phyloP scores from a whole-genome alignment of 495 filamentous ascomycete genomes.

The Melanomma pulvis-pyrius region DNA sequence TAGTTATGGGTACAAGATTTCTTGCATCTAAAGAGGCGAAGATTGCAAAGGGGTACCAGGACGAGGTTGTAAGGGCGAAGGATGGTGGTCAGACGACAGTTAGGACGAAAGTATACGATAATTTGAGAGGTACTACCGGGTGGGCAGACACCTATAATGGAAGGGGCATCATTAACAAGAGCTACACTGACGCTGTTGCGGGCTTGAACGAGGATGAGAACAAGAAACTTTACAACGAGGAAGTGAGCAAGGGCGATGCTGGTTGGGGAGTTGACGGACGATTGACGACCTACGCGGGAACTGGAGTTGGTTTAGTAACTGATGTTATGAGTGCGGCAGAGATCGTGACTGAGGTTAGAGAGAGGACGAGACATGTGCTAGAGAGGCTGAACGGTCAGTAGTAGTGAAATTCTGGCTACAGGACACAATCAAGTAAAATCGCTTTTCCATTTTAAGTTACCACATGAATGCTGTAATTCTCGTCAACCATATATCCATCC shows the following conservation, averaged over 20 bases:
- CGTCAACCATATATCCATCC: not conserved
- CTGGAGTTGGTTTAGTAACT: constrained; percentile 55
- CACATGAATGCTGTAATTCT: not conserved
- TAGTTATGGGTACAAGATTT: constrained; percentile 73
- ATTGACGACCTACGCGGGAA: constrained; percentile 72
- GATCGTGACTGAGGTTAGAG: constrained; percentile 52
- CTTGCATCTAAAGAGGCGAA: constrained; percentile 67
- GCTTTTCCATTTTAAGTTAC: not conserved
- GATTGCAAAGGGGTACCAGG: constrained; percentile 61
- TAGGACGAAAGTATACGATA: constrained; percentile 71
- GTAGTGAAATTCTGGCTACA: not conserved
- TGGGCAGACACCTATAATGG: constrained; percentile 71
- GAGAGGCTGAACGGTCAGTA: constrained; percentile 15
- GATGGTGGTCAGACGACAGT: constrained; percentile 68
- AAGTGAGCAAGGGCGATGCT: constrained; percentile 50
- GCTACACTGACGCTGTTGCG: constrained; percentile 58
- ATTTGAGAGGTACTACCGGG: constrained; percentile 64
- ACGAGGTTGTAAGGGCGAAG: constrained; percentile 60
- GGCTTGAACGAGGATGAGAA: constrained; percentile 63
- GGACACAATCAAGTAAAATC: not conserved
- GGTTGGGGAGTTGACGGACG: constrained; percentile 67
- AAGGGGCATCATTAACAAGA: constrained; percentile 64
- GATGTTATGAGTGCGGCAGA: constrained; percentile 49
- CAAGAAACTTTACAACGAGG: constrained; percentile 61
- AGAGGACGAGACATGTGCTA: constrained; percentile 31